Base-by-base conservation (phyloP, 805 yeast species). In the Saccharomycopsis guyanensis region DNA sequence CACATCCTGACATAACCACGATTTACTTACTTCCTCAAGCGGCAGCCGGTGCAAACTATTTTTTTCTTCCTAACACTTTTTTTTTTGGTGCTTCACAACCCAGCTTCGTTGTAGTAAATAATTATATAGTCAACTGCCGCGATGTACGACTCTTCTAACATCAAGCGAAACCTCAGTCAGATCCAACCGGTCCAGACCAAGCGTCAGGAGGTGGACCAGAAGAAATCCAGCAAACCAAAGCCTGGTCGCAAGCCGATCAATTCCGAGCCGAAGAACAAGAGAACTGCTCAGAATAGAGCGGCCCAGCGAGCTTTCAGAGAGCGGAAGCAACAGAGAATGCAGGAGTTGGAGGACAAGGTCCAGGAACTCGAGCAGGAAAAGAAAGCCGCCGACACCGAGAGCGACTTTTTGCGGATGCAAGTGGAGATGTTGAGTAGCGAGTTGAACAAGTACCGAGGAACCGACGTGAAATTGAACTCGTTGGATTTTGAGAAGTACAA, bases 301-400 rank as follows among this genome's bases (percentile, higher is more conserved):
- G 97, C 97, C n/a, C 98, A 93, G 65, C 72, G 97, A 46, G 97
- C 97, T 4, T 91, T 87, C 65, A 72, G 97, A 47, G 97, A 93
- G 65, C 76, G 97, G 51, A 91, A 91, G 62, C 97, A 91, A 63
- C 73, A 72, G 42, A 86, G 85, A 59, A 75, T 93, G 80, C 76
- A 78, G 59, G 95, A 87, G 53, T 70, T 91, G 51, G 96, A 89
- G 60, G 80, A 78, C 40, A 80, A 85, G 55, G 95, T 91, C 12
- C 64, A 71, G 42, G 62, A 67, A 54, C 71, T 91, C 54, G 96
- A 93, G 62, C 73, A 74, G 53, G 84, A 81, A 54, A 81, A 82
- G 49, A 66, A 78, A 46, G 76, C 78, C 53, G 83, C 83, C 43
- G 70, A 72, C 20, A 73, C 84, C 23, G 95, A 89, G 59, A 72